Evolutionary conservation across 108 stramenopile genomes (phyloP).

Genomic region (Nitzschia palea): DNA sequence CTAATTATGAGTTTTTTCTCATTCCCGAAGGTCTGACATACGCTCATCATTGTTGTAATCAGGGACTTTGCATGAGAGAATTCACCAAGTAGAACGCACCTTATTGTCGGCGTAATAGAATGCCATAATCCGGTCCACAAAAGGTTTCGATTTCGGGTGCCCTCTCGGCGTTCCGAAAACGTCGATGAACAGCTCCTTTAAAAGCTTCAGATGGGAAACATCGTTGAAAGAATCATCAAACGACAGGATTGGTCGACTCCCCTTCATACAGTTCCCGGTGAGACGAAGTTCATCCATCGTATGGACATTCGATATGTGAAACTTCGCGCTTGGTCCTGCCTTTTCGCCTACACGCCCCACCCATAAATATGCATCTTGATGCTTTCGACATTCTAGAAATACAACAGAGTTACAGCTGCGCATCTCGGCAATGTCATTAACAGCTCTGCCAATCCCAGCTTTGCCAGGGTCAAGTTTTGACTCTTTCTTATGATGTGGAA

Average conservation of each 20-base stretch:
- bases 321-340: constrained; percentile 91
- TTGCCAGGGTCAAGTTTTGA: constrained; percentile 86
- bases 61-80: constrained; percentile 38
- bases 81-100: constrained; percentile 45
- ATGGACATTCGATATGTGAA: constrained; percentile 96
- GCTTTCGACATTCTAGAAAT: constrained; percentile 95
- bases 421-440: constrained; percentile 96
- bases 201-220: constrained; percentile 65
- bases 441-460: constrained; percentile 73
- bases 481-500: constrained; percentile 98
- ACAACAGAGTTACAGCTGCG: constrained; percentile 93
- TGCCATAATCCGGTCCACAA: constrained; percentile 96
- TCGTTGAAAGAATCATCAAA: constrained; percentile 89
- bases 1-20: constrained; percentile 66
- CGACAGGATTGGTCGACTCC: constrained; percentile 93
- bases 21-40: constrained; percentile 84
- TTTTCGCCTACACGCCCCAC: constrained; percentile 62
- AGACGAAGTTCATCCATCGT: constrained; percentile 99
- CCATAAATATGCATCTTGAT: constrained; percentile 97
- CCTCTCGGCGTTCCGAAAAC: constrained; percentile 95
- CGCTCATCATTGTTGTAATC: constrained; percentile 92
- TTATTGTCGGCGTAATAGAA: constrained; percentile 95
- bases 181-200: constrained; percentile 94
- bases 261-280: constrained; percentile 96
- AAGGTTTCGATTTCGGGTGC: constrained; percentile 99